phyloP scores from a whole-genome alignment of 192 early-diverging fungal genomes.

The Entomortierella beljakovae region DNA sequence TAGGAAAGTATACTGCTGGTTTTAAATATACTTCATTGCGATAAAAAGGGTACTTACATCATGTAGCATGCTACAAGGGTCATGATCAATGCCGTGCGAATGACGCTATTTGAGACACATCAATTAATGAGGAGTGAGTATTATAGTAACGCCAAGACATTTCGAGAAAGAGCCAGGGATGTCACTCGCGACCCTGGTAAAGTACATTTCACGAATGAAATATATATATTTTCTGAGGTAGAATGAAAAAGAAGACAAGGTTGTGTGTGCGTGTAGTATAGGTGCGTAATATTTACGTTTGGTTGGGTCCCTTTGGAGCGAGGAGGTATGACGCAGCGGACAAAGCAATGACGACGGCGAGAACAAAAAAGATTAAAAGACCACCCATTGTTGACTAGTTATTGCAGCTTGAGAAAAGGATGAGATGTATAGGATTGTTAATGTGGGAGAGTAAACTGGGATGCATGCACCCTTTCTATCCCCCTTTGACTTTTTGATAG shows the following conservation, averaged over 20 bases:
- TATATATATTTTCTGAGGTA: not conserved
- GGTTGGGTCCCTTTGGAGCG: slow-evolving; percentile 68
- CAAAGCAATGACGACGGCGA: slow-evolving; percentile 57
- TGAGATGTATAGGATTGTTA: not conserved
- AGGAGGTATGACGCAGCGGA: slow-evolving; percentile 62
- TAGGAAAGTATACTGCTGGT: no score
- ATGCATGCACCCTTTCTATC: not conserved
- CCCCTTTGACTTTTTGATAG: no score
- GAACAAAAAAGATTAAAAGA: slow-evolving; percentile 65
- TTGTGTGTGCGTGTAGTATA: not conserved
- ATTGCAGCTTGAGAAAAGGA: not conserved
- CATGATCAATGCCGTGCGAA: slow-evolving; percentile 68
- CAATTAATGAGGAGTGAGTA: no score
- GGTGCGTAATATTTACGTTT: slow-evolving; percentile 58
- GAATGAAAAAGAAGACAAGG: not conserved
- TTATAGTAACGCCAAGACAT: no score
- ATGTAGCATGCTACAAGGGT: slow-evolving; percentile 68
- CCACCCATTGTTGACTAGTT: slow-evolving; percentile 56
- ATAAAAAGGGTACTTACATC: slow-evolving; percentile 63
- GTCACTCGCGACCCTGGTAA: no score
- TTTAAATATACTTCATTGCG: not conserved
- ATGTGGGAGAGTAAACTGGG: not conserved
- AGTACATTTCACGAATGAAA: not conserved
- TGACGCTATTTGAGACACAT: slow-evolving; percentile 61
- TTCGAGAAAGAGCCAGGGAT: no score